Percentiles rank a stretch among this genome's conserved stretches.
Evolutionary conservation across 2,329 filamentous ascomycete genomes (phyloP).

Genomic region (Verticillium isaacii): DNA sequence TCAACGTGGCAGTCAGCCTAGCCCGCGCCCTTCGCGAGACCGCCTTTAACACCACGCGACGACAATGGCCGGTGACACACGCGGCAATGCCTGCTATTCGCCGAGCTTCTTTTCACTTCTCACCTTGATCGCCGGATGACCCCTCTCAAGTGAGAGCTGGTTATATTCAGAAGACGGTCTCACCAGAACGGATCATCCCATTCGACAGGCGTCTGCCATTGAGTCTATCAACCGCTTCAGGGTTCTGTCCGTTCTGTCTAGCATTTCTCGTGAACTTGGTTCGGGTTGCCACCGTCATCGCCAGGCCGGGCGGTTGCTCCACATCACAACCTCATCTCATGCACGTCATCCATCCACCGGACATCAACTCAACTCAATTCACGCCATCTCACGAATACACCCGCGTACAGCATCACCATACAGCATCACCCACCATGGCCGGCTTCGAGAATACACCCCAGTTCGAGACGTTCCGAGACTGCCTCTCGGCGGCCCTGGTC

Average conservation of each 20-base stretch:
- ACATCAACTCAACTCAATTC: neutral
- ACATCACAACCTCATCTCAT: neutral
- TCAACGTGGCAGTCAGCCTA: too few relatives aligned
- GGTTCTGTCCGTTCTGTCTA: too few relatives aligned
- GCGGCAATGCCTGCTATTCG: neutral
- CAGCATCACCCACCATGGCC: neutral
- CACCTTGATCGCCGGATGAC: neutral
- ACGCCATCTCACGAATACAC: neutral
- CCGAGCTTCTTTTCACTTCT: neutral
- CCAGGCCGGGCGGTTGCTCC: neutral
- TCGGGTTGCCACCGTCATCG: neutral
- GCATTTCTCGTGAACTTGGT: neutral
- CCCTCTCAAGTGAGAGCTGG: neutral
- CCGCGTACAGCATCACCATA: neutral
- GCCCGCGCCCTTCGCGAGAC: too few relatives aligned
- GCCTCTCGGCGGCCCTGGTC: constrained; percentile 64
- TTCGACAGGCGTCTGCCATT: neutral
- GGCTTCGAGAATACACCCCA: constrained; percentile 3
- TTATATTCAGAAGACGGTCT: neutral
- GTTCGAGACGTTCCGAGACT: constrained; percentile 64
- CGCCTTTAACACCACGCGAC: neutral
- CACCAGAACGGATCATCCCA: neutral
- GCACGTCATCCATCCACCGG: constrained; percentile 7
- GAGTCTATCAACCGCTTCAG: neutral
- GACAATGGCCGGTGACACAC: neutral